Base-by-base conservation (phyloP, 495 filamentous ascomycete genomes). In the Margaritispora aquatica region DNA sequence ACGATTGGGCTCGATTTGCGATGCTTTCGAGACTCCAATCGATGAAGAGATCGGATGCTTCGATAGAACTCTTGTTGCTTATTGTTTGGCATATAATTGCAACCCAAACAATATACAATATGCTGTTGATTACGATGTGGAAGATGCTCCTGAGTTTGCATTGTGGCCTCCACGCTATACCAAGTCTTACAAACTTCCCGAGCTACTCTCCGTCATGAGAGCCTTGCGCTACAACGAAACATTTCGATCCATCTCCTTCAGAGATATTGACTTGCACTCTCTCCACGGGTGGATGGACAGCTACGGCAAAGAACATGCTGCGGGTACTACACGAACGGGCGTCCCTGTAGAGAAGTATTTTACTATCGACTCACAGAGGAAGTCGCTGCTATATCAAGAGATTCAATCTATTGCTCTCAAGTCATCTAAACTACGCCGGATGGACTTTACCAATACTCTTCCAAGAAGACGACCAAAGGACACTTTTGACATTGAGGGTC, bases 141-240 rank as follows among this genome's bases (percentile, higher is more conserved):
- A 89, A 64, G 88, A 95, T 74, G 81, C 82, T 1, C 94, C 93
- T 7, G 85, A 86, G 58, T 96, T 98, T 68, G 80, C 83, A 38
- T 80, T 98, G n/a, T 78, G 89, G 26, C 81, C 84, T 15, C 84
- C 89, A 5, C 79, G 81, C 27, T 80, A 81, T 15, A 69, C 76
- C 5, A 71, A 74, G 2, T 76, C 78, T 34, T 98, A 98, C 66
- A 83, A 77, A 2, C 69, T 81, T 5, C 68, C 87, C 51, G 94
- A 97, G 70, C 70, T 97, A 23, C 75, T 98, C 38, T 91, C 94
- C 1, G 82, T 97, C 23, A 81, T 96, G 77, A 83, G 93, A 20
- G 83, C 94, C 5, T 73, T 98, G 51, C 82, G 94, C 34, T 98
- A 96, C 73, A 97, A 97, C 65, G 90, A 96, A 68, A 88, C 83